Base-by-base conservation (phyloP, 306 rosid genomes). In the Sophora flavescens region DNA sequence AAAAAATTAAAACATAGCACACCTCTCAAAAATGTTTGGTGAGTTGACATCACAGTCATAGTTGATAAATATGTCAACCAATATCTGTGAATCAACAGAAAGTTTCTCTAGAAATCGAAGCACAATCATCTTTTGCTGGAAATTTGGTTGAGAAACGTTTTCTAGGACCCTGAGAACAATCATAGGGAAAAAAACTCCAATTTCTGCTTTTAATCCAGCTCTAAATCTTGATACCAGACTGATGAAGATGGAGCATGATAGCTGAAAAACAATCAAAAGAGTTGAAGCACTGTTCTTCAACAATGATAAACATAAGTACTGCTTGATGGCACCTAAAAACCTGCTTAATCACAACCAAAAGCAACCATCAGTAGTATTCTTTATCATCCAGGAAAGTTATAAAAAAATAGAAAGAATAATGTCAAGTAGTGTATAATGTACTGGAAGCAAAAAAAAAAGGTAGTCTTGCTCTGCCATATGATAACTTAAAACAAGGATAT, bases 11-110 rank as follows among this genome's bases (percentile, higher is more conserved):
- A 59, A 57, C 51, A 74, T 47, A 58, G 74, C 91, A 78, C 77
- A 96, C 99, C 99, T 91, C 88, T 96, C 99, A 86, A 93, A 96
- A 84, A 96, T 96, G 91, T 96, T 96, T 38, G 99, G 91, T 69
- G 99, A 93, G 88, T 91, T 96, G 90, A 96, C 99, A 88, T 96
- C 99, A 76, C 99, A 96, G 79, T 96, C 98, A 61, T 96, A 96
- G 83, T 93, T 96, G 78, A 93, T 88, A 72, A 96, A 96, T 86
- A 96, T 93, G 87, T 96, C 99, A 35, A 96, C 98, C 83, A 96
- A 82, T 85, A 96, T 91, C 88, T 91, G 99, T 63, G 99, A 93
- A 88, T 96, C 98, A 82, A 89, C 80, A 68, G 91, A 96, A 33
- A 96, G 93, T 88, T 84, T 93, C 82, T 88, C 97, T 15, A 96